A percentile compares a stretch with the other conserved stretches of the same genome.
These are phyloP conservation scores for Chlorociboria aeruginascens DNA, from an alignment of 495 filamentous ascomycete species.

Conservation along the genomic window DNA sequence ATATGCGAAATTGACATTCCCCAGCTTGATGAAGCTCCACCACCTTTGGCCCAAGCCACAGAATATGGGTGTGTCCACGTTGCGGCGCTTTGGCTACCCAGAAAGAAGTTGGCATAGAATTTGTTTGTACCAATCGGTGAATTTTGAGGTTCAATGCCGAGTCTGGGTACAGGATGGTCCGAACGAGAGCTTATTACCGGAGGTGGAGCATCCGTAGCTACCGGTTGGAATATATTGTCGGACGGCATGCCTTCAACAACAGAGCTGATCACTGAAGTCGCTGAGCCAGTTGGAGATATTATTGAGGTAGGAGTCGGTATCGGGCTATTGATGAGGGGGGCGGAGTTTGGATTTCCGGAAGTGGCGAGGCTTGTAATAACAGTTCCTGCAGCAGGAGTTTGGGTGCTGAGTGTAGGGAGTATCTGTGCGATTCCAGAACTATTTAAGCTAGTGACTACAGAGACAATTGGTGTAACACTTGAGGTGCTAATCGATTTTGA, in stretches of 20 bases:
- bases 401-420: conserved; percentile 9
- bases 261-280: not conserved
- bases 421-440: conserved; percentile 8
- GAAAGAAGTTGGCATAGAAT: conserved; percentile 83
- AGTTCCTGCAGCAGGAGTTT: conserved; percentile 3
- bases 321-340: conserved; percentile 10
- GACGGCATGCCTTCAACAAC: conserved; percentile 5
- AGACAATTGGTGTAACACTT: conserved; percentile 5
- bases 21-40: conserved; percentile 54
- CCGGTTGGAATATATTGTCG: conserved; percentile 40
- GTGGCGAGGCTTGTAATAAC: conserved; percentile 2
- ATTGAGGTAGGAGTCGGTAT: conserved; percentile 12
- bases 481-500: conserved; percentile 1
- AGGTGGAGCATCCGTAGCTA: conserved; percentile 48
- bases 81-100: conserved; percentile 57
- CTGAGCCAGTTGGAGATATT: not conserved
- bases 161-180: conserved; percentile 30
- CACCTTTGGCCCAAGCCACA: conserved; percentile 61
- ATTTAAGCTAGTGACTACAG: conserved; percentile 1
- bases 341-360: conserved; percentile 4
- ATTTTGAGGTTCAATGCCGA: conserved; percentile 28
- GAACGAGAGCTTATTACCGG: conserved; percentile 34
- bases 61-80: conserved; percentile 84
- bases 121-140: conserved; percentile 70
- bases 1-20: conserved; percentile 67